These are phyloP conservation scores for Cercospora beticola DNA, from an alignment of 2,329 filamentous ascomycete genomes.

Conservation along the genomic window DNA sequence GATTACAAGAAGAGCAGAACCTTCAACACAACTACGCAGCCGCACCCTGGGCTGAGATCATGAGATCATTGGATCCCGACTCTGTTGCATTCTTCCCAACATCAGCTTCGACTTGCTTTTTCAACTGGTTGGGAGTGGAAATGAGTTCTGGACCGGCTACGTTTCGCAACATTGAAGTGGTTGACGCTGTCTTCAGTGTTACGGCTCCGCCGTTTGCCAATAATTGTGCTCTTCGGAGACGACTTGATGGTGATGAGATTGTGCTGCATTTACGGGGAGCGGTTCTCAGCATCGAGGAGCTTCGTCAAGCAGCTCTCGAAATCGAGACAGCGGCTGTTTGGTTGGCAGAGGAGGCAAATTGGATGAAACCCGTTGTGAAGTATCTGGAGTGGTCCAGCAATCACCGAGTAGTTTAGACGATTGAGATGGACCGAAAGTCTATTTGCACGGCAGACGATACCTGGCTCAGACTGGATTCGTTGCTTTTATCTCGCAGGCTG, in stretches of 20 bases:
- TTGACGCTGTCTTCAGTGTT: not conserved
- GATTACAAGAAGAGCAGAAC: not conserved
- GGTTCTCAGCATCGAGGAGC: not conserved
- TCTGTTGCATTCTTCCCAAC: not conserved
- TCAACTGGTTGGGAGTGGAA: conserved; percentile 5
- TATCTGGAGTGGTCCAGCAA: not conserved
- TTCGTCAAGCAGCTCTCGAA: not conserved
- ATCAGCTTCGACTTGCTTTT: not conserved
- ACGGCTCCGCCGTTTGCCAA: not conserved
- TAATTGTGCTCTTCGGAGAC: not conserved
- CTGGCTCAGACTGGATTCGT: too few species aligned
- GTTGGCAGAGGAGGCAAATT: not conserved
- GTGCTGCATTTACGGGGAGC: not conserved
- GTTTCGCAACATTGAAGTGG: not conserved
- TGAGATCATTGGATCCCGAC: not conserved
- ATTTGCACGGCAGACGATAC: too few species aligned
- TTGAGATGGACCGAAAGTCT: too few species aligned
- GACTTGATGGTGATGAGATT: not conserved
- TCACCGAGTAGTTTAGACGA: too few species aligned
- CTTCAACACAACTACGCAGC: not conserved
- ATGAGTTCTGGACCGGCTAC: not conserved
- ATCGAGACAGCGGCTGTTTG: not conserved
- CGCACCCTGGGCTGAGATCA: not conserved
- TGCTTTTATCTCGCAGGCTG: too few species aligned
- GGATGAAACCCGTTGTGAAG: not conserved